Evolutionary conservation across 192 early-diverging fungal species (phyloP).

Genomic region (Gaertneriomyces semiglobifer): DNA sequence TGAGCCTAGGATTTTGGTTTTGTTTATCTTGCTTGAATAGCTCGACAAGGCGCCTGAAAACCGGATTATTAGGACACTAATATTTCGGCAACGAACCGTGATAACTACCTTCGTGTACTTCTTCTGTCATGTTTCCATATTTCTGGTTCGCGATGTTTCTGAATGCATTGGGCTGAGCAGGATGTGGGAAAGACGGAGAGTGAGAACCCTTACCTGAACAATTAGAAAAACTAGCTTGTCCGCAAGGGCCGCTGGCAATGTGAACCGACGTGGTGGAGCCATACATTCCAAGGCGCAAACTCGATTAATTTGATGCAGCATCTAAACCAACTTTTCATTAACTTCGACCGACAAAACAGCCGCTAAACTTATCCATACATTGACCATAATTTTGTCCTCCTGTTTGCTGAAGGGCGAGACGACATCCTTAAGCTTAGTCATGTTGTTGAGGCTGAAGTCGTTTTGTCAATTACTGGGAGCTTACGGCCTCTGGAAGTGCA

Average conservation of each 20-base stretch:
- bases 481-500: background rate
- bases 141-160: too few species aligned
- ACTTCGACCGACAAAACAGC: background rate
- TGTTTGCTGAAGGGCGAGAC: background rate
- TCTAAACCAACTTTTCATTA: background rate
- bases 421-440: background rate
- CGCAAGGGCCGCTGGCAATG: background rate
- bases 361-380: background rate
- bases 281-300: background rate
- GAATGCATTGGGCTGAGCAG: too few species aligned
- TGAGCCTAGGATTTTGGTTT: too few species aligned
- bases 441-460: background rate
- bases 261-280: background rate
- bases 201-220: too few species aligned
- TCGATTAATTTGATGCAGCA: background rate
- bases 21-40: too few species aligned
- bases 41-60: too few species aligned
- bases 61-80: too few species aligned
- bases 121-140: too few species aligned
- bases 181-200: too few species aligned
- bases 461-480: background rate
- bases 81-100: too few species aligned
- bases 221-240: too few species aligned
- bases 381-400: background rate
- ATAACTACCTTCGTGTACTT: too few species aligned